Conservation (phyloP, 352 stramenopile species). For the Phytophthora ramorum region DNA sequence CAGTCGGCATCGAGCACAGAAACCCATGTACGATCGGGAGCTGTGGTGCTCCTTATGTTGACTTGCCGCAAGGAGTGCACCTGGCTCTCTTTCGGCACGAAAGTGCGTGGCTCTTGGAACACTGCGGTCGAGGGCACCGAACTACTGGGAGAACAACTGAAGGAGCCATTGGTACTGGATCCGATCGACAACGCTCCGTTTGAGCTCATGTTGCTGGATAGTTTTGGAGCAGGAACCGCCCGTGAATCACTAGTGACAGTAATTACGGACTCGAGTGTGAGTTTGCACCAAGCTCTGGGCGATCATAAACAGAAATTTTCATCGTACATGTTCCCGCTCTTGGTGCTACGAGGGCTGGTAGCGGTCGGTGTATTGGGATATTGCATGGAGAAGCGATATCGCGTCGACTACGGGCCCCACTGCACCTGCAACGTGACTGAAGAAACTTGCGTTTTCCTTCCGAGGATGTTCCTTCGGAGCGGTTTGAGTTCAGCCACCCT, state of each 20-base stretch:
- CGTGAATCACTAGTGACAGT: constrained; percentile 35
- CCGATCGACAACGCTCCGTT: constrained; percentile 66
- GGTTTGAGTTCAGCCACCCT: too few species aligned
- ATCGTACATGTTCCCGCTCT: constrained; percentile 45
- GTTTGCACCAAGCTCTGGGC: constrained; percentile 28
- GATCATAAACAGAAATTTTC: constrained; percentile 17
- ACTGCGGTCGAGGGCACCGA: constrained; percentile 19
- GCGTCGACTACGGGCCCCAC: constrained; percentile 86
- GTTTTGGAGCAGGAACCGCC: constrained; percentile 22
- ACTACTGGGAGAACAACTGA: constrained; percentile 25
- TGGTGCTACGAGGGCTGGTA: constrained; percentile 77
- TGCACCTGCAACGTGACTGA: constrained; percentile 40
- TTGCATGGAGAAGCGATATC: constrained; percentile 84
- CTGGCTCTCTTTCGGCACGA: too few species aligned
- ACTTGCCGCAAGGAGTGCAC: too few species aligned
- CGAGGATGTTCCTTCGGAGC: constrained; percentile 8
- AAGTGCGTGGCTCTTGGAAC: too few species aligned
- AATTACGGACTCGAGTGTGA: constrained; percentile 43
- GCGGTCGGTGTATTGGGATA: constrained; percentile 80
- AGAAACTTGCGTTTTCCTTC: constrained; percentile 88
- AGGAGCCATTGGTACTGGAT: constrained; percentile 57
- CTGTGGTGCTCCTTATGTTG: too few species aligned
- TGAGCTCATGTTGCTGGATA: constrained; percentile 70
- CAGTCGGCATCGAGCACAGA: too few species aligned
- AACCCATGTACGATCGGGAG: too few species aligned